These are phyloP conservation scores for Spiraea crenata DNA, from an alignment of 331 rosid species.

Conservation along the genomic window DNA sequence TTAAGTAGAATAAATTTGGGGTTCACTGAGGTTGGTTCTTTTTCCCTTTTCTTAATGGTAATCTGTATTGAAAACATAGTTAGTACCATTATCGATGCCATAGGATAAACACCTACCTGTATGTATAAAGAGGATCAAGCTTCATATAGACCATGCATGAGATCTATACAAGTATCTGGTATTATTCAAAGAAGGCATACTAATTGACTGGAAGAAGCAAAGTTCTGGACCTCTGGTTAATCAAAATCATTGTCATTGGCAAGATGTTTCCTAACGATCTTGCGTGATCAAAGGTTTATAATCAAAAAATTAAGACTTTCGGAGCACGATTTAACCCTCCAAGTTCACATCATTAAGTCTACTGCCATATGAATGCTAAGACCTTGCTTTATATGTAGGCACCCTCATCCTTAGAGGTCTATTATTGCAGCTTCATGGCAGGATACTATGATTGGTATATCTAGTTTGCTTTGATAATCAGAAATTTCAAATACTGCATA, in stretches of 20 bases:
- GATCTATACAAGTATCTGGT: neutral
- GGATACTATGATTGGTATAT: slow-evolving; percentile 31
- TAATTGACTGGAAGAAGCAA: slow-evolving; percentile 16
- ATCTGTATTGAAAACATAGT: neutral
- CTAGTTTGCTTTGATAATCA: slow-evolving; percentile 45
- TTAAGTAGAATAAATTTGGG: neutral
- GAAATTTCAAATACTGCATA: slow-evolving; percentile 37
- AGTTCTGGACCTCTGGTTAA: slow-evolving; percentile 16
- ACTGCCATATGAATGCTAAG: slow-evolving; percentile 25
- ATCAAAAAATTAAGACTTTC: slow-evolving; percentile 35
- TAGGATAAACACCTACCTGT: neutral
- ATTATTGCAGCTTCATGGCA: slow-evolving; percentile 32
- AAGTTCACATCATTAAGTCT: slow-evolving; percentile 35
- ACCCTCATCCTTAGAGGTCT: slow-evolving; percentile 25
- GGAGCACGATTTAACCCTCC: slow-evolving; percentile 26
- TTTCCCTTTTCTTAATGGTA: neutral
- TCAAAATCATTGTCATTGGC: slow-evolving; percentile 32
- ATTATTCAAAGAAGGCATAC: slow-evolving; percentile 14
- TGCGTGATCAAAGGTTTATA: slow-evolving; percentile 32
- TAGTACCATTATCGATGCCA: slow-evolving; percentile 9
- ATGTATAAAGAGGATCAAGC: slow-evolving; percentile 5
- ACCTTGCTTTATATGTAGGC: slow-evolving; percentile 26
- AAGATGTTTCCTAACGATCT: slow-evolving; percentile 20
- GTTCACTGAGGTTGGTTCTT: neutral
- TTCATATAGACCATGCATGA: slow-evolving; percentile 6